A percentile compares a stretch with the other conserved stretches of the same genome.
Conservation (phyloP, 129 eudicot species). For the Saussurea involucrata region DNA sequence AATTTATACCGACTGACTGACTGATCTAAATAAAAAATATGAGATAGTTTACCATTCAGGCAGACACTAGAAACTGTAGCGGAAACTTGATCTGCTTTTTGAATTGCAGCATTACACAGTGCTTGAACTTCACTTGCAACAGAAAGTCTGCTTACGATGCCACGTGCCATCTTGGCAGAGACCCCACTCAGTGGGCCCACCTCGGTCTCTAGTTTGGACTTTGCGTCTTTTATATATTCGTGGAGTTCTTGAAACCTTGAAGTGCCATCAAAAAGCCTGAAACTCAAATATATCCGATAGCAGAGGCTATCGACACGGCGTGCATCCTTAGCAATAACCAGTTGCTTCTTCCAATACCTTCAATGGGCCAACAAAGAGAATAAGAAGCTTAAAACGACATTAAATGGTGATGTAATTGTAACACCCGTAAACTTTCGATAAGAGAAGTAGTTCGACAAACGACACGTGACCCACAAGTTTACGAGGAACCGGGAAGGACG, state of each 20-base stretch:
- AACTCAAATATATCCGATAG: constrained; percentile 63
- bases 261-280: constrained; percentile 74
- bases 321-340: constrained; percentile 65
- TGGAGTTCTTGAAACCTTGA: constrained; percentile 71
- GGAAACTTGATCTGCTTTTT: constrained; percentile 71
- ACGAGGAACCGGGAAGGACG: too few species aligned
- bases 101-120: constrained; percentile 65
- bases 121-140: constrained; percentile 72
- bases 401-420: background rate
- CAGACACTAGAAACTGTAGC: constrained; percentile 35
- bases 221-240: constrained; percentile 51
- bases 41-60: constrained; percentile 38
- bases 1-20: background rate
- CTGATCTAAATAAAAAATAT: background rate
- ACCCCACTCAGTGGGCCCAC: constrained; percentile 69
- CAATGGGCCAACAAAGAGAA: background rate
- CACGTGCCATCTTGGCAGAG: constrained; percentile 64
- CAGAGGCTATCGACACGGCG: constrained; percentile 71
- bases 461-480: too few species aligned
- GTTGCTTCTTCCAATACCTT: constrained; percentile 85
- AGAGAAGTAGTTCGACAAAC: too few species aligned
- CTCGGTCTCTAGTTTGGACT: constrained; percentile 68
- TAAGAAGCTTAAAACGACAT: background rate
- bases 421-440: too few species aligned
- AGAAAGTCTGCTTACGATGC: constrained; percentile 75